Base-by-base conservation (phyloP, 345 rosid species). In the Eucalyptus victrix region DNA sequence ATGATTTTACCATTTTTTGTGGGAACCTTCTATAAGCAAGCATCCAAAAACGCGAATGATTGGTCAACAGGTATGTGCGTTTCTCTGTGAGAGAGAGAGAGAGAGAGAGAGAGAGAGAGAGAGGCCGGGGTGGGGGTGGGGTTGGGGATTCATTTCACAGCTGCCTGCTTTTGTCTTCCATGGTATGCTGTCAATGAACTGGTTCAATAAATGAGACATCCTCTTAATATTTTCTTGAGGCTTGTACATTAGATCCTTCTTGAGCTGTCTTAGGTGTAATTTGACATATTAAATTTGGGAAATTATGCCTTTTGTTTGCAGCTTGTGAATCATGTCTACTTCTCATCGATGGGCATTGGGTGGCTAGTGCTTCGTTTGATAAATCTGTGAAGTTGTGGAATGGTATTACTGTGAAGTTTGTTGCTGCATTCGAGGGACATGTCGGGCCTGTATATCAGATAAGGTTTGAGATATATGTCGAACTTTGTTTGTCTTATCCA, bases 351-450 rank as follows among this genome's bases (percentile, higher is more conserved):
- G 98, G 99, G 88, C 96, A 94, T 87, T 98, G 99, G 99, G 89
- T 98, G 69, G 99, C 98, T 16, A 97, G 99, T 91, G 99, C 99
- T 16, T 98, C 99, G 12, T 98, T 98, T 80, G 99, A 98, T 91
- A 95, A 93, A 92, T 97, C 99, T 21, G 97, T 98, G 83, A 97
- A 95, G 92, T 56, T 98, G 87, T 98, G 99, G 99, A 95, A 96
- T 90, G 99, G 99, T 90, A 26, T 92, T n/a, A 97, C 98, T 6
- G 99, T 96, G 87, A 94, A 94, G 85, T 97, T 97, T 88, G 93
- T 98, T 80, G 95, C 98, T 92, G 94, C 96, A 90, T 97, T 97
- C 88, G 88, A 97, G 14, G 99, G 98, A 12, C 99, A 98, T 93
- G 95, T 97, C 88, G 99, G 98, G 12, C 96, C 98, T 91, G 98